Percentiles rank a stretch among this genome's conserved stretches.
Conservation (phyloP, 2,329 filamentous ascomycete species). For the Stagonosporopsis rhizophila region DNA sequence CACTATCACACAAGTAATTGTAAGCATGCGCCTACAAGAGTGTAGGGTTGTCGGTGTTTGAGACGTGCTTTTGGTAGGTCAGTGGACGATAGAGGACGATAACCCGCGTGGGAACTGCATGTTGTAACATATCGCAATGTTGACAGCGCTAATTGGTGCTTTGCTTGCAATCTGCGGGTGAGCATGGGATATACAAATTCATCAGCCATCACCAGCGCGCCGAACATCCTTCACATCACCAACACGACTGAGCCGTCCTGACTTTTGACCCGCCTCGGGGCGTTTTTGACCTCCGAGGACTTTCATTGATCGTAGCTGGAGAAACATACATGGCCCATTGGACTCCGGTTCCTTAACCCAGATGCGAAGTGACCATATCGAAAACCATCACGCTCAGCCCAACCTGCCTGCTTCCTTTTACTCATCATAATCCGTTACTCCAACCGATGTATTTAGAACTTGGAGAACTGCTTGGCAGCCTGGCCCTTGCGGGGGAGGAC, state of each 20-base stretch:
- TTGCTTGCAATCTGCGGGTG: neutral
- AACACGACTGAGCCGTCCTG: constrained; percentile 14
- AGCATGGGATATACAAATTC: neutral
- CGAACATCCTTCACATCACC: constrained; percentile 12
- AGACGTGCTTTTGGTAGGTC: neutral
- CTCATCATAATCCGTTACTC: constrained; percentile 41
- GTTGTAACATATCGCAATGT: neutral
- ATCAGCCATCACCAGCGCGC: neutral
- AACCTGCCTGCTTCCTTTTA: constrained; percentile 33
- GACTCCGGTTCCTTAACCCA: constrained; percentile 51
- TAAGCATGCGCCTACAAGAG: neutral
- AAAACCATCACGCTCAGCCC: constrained; percentile 43
- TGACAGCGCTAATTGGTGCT: neutral
- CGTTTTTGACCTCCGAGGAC: constrained; percentile 47
- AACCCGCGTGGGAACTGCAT: neutral
- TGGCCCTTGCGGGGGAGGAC: constrained; percentile 98
- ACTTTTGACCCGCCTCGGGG: constrained; percentile 49
- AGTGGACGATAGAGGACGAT: no score
- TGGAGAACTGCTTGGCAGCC: constrained; percentile 96
- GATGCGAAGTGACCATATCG: constrained; percentile 49
- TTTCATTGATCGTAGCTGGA: constrained; percentile 52
- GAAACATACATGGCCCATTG: constrained; percentile 51
- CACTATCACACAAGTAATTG: neutral
- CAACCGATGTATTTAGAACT: constrained; percentile 76
- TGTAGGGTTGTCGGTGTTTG: neutral